These are phyloP conservation scores for Neurospora sp. DNA, from an alignment of 495 filamentous ascomycete species.

Conservation along the genomic window DNA sequence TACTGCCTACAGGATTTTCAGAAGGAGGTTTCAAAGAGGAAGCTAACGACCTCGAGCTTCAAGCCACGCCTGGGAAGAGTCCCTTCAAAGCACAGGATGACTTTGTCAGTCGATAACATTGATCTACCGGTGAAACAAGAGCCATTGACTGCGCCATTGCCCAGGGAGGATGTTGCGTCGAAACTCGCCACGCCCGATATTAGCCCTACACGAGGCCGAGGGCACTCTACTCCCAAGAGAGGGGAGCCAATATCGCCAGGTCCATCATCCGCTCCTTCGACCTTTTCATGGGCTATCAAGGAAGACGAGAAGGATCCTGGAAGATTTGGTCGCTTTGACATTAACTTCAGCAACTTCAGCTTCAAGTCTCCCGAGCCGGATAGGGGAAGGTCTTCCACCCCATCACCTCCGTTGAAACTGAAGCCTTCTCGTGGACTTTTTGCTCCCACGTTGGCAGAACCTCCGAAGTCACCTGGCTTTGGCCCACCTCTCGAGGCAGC, in stretches of 20 bases:
- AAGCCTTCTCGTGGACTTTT: conserved; percentile 21
- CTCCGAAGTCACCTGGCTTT: conserved; percentile 12
- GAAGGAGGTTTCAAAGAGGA: conserved; percentile 49
- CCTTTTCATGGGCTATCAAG: conserved; percentile 39
- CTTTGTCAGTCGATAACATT: conserved; percentile 41
- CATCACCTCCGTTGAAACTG: conserved; percentile 17
- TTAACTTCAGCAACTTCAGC: conserved; percentile 14
- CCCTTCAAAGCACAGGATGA: conserved; percentile 41
- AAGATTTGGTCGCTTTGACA: conserved; percentile 30
- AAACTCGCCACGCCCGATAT: conserved; percentile 14
- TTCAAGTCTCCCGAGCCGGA: conserved; percentile 12
- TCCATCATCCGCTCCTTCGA: conserved; percentile 48
- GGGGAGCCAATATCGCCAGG: conserved; percentile 42
- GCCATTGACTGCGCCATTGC: conserved; percentile 42
- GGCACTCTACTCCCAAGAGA: conserved; percentile 30
- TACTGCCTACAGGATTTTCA: conserved; percentile 94
- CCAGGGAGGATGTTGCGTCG: conserved; percentile 26
- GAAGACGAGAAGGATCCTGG: conserved; percentile 30
- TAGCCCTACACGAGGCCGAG: conserved; percentile 26
- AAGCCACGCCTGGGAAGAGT: conserved; percentile 38
- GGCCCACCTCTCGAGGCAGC: conserved; percentile 6
- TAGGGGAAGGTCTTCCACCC: conserved; percentile 15
- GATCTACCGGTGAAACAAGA: conserved; percentile 30
- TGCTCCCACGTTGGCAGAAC: conserved; percentile 2
- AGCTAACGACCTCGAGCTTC: conserved; percentile 29